A percentile compares a stretch with the other conserved stretches of the same genome.
Conservation (phyloP, 2,329 filamentous ascomycete genomes). For the Alternaria burnsii region DNA sequence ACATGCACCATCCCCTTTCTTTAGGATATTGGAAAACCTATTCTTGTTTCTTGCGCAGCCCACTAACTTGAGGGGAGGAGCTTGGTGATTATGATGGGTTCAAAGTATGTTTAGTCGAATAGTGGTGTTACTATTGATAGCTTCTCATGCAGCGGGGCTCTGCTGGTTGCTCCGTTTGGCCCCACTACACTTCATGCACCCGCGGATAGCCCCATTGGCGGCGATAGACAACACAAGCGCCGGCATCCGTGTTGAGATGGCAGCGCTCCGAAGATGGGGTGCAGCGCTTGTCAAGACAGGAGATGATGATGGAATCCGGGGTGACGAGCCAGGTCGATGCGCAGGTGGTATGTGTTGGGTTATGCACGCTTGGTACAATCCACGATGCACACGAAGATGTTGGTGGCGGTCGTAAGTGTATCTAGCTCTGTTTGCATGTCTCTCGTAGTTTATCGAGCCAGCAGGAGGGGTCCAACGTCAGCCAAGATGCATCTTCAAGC, state of each 20-base stretch:
- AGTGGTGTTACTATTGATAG: slow-evolving; percentile 27
- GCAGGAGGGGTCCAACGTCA: slow-evolving; percentile 39
- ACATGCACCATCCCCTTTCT: not conserved
- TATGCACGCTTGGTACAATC: slow-evolving; percentile 7
- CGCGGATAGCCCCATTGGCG: slow-evolving; percentile 14
- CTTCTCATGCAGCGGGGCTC: slow-evolving; percentile 24
- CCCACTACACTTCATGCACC: slow-evolving; percentile 15
- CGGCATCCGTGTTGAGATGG: slow-evolving; percentile 5
- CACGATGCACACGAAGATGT: slow-evolving; percentile 15
- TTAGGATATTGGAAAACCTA: slow-evolving; percentile 15
- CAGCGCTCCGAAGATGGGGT: not conserved
- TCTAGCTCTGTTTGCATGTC: slow-evolving; percentile 2
- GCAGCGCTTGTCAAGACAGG: slow-evolving; percentile 26
- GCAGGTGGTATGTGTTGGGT: slow-evolving; percentile 10
- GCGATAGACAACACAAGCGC: slow-evolving; percentile 13
- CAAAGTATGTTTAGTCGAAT: slow-evolving; percentile 4
- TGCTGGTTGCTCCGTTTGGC: slow-evolving; percentile 14
- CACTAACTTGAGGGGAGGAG: not conserved
- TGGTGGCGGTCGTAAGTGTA: slow-evolving; percentile 11
- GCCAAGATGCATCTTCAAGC: slow-evolving; percentile 23
- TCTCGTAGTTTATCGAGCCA: slow-evolving; percentile 11
- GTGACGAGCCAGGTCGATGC: slow-evolving; percentile 16
- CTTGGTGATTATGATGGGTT: slow-evolving; percentile 5
- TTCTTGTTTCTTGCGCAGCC: slow-evolving; percentile 14
- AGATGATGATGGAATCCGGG: slow-evolving; percentile 11